phyloP scores from a whole-genome alignment of 164 flowering plant species.

The Aristolochia californica region DNA sequence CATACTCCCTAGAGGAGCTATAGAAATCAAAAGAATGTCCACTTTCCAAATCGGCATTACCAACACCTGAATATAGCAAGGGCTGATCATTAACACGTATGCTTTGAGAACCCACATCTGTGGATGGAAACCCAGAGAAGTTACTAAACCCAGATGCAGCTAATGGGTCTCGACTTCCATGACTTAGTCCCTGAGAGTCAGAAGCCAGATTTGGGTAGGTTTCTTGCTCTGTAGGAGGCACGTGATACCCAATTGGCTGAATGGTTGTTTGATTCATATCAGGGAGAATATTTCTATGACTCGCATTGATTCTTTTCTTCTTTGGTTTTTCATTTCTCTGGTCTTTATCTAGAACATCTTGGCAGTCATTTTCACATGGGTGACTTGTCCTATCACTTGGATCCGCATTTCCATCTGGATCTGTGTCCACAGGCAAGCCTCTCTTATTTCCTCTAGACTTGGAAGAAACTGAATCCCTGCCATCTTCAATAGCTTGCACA shows the following conservation, averaged over 20 bases:
- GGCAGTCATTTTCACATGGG: conserved; percentile 4
- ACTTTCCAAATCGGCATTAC: conserved; percentile 24
- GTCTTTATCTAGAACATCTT: conserved; percentile 20
- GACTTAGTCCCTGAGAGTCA: conserved; percentile 22
- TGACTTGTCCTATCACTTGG: not conserved
- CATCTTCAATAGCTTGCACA: conserved; percentile 47
- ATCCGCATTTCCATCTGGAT: conserved; percentile 3
- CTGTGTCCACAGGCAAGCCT: conserved; percentile 21
- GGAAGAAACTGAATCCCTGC: conserved; percentile 47
- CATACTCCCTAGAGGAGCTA: conserved; percentile 21
- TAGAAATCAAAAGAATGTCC: conserved; percentile 19
- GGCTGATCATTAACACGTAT: conserved; percentile 37
- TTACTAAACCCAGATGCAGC: conserved; percentile 19
- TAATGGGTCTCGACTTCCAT: conserved; percentile 16
- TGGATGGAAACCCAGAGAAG: conserved; percentile 19
- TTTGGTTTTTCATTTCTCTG: conserved; percentile 16
- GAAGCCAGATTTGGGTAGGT: conserved; percentile 14
- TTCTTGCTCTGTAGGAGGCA: conserved; percentile 22
- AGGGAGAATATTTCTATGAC: conserved; percentile 23
- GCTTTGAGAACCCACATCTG: conserved; percentile 24
- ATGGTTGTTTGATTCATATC: conserved; percentile 31
- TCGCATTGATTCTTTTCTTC: conserved; percentile 29
- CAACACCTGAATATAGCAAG: conserved; percentile 24
- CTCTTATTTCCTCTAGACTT: conserved; percentile 50
- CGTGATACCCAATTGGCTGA: conserved; percentile 15